These are phyloP conservation scores for Phytophthora megakarya DNA, from an alignment of 352 stramenopile genomes.

Conservation along the genomic window DNA sequence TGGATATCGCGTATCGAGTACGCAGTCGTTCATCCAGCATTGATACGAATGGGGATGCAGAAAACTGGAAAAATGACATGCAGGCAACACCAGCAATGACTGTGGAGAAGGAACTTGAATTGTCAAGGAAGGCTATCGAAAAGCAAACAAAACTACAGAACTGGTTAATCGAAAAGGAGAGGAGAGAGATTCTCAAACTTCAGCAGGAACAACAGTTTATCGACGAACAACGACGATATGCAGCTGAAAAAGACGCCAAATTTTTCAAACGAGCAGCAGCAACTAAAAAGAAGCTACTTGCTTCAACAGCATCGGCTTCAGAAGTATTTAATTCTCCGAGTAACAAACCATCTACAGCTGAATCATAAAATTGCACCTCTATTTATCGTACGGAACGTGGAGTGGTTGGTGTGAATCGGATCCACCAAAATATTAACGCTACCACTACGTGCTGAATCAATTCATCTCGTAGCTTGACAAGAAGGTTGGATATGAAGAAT, in stretches of 20 bases:
- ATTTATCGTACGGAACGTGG: constrained; percentile 25
- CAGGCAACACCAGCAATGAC: constrained; percentile 38
- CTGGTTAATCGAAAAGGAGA: constrained; percentile 91
- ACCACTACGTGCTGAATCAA: too few relatives aligned
- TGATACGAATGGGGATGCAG: constrained; percentile 24
- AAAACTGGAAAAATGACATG: constrained; percentile 56
- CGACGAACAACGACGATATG: constrained; percentile 67
- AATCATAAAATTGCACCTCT: constrained; percentile 39
- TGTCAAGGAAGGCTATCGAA: constrained; percentile 83
- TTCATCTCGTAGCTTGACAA: constrained; percentile 3
- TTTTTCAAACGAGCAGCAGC: constrained; percentile 78
- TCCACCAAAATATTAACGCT: too few relatives aligned
- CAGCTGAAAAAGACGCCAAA: constrained; percentile 75
- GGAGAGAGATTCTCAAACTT: constrained; percentile 79
- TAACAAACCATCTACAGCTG: constrained; percentile 35
- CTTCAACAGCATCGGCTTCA: neutral
- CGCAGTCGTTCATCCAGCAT: constrained; percentile 51
- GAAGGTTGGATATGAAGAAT: too few relatives aligned
- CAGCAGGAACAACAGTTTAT: constrained; percentile 79
- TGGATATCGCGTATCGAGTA: constrained; percentile 70
- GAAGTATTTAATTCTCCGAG: constrained; percentile 6
- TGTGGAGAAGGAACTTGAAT: constrained; percentile 67
- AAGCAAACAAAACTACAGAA: constrained; percentile 91
- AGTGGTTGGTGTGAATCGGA: too few relatives aligned
- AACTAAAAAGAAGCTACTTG: constrained; percentile 65